Conservation (phyloP, 805 yeast species). For the Nakazawaea siamensis region DNA sequence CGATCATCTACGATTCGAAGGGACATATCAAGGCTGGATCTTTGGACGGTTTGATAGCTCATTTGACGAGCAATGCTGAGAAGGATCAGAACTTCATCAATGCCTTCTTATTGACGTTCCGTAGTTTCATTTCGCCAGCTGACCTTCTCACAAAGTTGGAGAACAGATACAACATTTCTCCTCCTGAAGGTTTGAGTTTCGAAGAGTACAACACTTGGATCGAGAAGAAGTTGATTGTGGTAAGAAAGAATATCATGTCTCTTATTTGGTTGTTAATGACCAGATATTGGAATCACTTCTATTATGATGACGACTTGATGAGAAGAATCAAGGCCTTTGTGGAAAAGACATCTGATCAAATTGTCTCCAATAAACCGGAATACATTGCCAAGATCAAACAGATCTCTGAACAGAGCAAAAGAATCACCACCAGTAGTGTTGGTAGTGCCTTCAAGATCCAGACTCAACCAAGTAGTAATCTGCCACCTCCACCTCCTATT, state of each 20-base stretch:
- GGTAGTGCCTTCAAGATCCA: conserved; percentile 8
- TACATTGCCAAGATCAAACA: conserved; percentile 3
- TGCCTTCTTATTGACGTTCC: conserved; percentile 66
- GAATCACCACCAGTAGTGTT: conserved; percentile 5
- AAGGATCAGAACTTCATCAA: conserved; percentile 57
- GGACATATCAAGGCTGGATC: conserved; percentile 83
- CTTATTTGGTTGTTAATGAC: conserved; percentile 60
- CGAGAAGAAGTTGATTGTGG: conserved; percentile 58
- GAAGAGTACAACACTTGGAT: conserved; percentile 79
- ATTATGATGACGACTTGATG: conserved; percentile 37
- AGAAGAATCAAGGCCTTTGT: conserved; percentile 19
- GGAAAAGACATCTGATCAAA: background rate
- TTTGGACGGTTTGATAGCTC: conserved; percentile 66
- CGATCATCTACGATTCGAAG: conserved; percentile 49
- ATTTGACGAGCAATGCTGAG: conserved; percentile 66
- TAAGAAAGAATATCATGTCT: conserved; percentile 56
- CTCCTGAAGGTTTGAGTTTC: conserved; percentile 82
- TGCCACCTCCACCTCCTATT: conserved; percentile 12
- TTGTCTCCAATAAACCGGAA: conserved; percentile 4
- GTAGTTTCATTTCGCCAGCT: conserved; percentile 61
- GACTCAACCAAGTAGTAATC: conserved; percentile 11
- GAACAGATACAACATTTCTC: conserved; percentile 58
- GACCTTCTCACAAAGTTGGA: conserved; percentile 54
- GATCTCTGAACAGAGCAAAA: conserved; percentile 3
- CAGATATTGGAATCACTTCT: conserved; percentile 61